These are phyloP conservation scores for Pseudogymnoascus pannorum DNA, from an alignment of 2,329 filamentous ascomycete species.

Conservation along the genomic window DNA sequence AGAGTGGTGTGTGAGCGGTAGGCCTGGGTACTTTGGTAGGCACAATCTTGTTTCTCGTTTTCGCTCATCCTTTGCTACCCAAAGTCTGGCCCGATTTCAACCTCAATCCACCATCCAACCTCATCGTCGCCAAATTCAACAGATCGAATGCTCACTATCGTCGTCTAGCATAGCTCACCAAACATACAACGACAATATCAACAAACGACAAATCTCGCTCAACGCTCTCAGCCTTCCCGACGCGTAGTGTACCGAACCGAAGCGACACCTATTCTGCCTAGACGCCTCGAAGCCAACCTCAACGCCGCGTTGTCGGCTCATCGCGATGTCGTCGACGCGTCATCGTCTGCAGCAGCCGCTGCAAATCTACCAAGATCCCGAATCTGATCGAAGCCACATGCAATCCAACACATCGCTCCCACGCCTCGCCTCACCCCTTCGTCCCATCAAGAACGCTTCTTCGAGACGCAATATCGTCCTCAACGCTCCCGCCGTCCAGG, in stretches of 20 bases:
- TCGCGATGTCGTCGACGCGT: conserved; percentile 47
- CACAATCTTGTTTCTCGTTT: background rate
- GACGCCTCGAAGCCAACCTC: background rate
- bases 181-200: background rate
- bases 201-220: background rate
- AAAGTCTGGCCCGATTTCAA: background rate
- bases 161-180: background rate
- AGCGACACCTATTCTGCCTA: background rate
- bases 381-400: conserved; percentile 32
- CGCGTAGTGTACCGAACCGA: background rate
- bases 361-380: conserved; percentile 52
- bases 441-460: conserved; percentile 31
- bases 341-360: conserved; percentile 40
- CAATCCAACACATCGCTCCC: conserved; percentile 17
- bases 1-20: background rate
- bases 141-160: background rate
- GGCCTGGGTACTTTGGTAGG: background rate
- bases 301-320: conserved; percentile 13
- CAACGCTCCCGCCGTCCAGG: conserved; percentile 48
- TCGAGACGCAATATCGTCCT: conserved; percentile 58
- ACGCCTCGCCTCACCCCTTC: conserved; percentile 30
- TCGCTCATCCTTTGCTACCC: background rate
- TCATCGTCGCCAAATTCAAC: background rate
- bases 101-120: background rate
- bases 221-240: background rate